phyloP scores from a whole-genome alignment of 371 early-diverging fungal species.

The Syncephalastrum monosporum region DNA sequence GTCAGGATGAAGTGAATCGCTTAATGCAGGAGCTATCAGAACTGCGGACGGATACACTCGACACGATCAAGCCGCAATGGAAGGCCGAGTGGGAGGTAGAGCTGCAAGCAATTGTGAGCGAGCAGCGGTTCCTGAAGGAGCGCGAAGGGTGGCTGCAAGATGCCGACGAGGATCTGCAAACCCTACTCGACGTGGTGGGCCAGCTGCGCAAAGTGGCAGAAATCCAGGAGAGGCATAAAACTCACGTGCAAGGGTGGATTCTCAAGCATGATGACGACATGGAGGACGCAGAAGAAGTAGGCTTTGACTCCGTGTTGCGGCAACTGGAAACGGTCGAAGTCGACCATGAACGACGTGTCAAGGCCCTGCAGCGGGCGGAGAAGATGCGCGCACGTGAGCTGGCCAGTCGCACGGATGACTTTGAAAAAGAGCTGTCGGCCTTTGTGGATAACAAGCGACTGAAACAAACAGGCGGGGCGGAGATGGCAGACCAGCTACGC shows the following conservation, averaged over 20 bases:
- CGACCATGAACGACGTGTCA: constrained; percentile 63
- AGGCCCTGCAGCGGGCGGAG: constrained; percentile 69
- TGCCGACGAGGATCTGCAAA: constrained; percentile 61
- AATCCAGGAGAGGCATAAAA: constrained; percentile 44
- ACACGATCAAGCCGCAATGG: constrained; percentile 65
- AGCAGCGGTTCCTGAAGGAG: constrained; percentile 77
- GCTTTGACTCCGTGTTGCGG: constrained; percentile 46
- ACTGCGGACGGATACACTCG: constrained; percentile 31
- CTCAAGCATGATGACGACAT: not conserved
- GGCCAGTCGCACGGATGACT: constrained; percentile 63
- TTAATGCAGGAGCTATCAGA: constrained; percentile 48
- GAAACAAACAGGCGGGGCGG: constrained; percentile 67
- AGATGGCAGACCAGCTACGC: constrained; percentile 11
- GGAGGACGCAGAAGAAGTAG: too few species aligned
- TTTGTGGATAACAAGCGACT: constrained; percentile 66
- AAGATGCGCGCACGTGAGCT: constrained; percentile 66
- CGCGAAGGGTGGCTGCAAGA: constrained; percentile 67
- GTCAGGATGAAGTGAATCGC: constrained; percentile 45
- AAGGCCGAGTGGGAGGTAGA: constrained; percentile 82
- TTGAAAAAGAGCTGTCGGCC: constrained; percentile 65
- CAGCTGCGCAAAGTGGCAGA: constrained; percentile 62
- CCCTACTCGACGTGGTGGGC: constrained; percentile 54
- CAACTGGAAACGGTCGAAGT: constrained; percentile 70
- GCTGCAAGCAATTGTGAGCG: constrained; percentile 74
- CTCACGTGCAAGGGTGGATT: constrained; percentile 1